These are phyloP conservation scores for Alternaria arbusti DNA, from an alignment of 2,329 filamentous ascomycete species.

Conservation along the genomic window DNA sequence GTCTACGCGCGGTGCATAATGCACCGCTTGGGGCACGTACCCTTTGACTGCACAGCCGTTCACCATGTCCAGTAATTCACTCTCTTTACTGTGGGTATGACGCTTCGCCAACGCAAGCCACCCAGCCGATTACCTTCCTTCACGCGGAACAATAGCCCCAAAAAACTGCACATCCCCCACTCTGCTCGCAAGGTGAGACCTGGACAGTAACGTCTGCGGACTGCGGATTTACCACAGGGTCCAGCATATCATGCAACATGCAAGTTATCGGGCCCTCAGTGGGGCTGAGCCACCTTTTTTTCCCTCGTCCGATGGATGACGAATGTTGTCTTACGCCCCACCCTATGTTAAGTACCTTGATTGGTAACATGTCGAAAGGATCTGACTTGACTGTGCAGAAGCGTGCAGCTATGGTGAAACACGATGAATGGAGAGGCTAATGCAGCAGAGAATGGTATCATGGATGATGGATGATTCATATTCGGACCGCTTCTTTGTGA, in stretches of 20 bases:
- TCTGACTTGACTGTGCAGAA: not conserved
- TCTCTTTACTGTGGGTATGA: not conserved
- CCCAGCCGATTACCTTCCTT: not conserved
- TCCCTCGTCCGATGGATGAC: not conserved
- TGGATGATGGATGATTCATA: not conserved
- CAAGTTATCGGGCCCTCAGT: not conserved
- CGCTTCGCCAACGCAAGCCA: not conserved
- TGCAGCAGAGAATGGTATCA: conserved; percentile 1
- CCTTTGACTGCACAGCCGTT: not conserved
- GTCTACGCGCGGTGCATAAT: not conserved
- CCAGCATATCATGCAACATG: conserved; percentile 1
- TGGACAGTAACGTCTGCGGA: not conserved
- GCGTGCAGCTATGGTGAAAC: not conserved
- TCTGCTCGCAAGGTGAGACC: not conserved
- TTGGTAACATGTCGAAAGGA: not conserved
- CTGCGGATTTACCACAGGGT: conserved; percentile 1
- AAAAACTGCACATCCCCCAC: not conserved
- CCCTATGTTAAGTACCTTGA: not conserved
- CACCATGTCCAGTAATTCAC: not conserved
- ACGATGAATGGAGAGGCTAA: not conserved
- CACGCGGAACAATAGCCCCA: not conserved
- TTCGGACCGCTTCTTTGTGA: not conserved
- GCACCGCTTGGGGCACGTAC: not conserved
- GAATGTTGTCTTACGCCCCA: not conserved
- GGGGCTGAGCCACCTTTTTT: not conserved